A percentile compares a stretch with the other conserved stretches of the same genome.
Conservation (phyloP, 768 basidiomycete genomes). For the Xerocomellus chrysenteron region DNA sequence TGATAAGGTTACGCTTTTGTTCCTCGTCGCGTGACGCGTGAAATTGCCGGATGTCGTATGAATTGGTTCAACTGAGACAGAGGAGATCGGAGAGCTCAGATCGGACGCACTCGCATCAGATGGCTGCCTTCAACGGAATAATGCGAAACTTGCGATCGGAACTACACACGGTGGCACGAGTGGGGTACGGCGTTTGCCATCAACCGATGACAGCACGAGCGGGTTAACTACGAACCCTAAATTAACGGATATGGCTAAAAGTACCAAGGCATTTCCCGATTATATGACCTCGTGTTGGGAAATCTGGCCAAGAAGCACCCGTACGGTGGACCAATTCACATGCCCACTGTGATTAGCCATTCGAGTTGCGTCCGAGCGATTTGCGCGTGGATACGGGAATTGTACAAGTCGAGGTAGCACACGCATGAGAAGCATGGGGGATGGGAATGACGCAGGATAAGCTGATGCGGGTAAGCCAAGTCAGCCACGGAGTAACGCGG, state of each 20-base stretch:
- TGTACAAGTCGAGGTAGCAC: slow-evolving; percentile 1
- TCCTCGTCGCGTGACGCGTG: slow-evolving; percentile 6
- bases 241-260: slow-evolving; percentile 30
- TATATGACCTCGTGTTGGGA: slow-evolving; percentile 20
- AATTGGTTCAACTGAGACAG: not conserved
- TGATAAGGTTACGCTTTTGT: slow-evolving; percentile 1
- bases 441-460: slow-evolving; percentile 7
- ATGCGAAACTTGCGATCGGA: slow-evolving; percentile 13
- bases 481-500: not conserved
- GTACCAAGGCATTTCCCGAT: slow-evolving; percentile 26
- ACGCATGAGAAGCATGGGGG: slow-evolving; percentile 9
- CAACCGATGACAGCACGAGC: slow-evolving; percentile 13
- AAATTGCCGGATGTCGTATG: not conserved
- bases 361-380: slow-evolving; percentile 17
- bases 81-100: slow-evolving; percentile 19
- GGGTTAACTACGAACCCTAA: slow-evolving; percentile 28
- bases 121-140: slow-evolving; percentile 15
- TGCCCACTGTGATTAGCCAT: slow-evolving; percentile 15
- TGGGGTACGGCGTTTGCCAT: slow-evolving; percentile 26
- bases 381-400: slow-evolving; percentile 11
- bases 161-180: slow-evolving; percentile 2
- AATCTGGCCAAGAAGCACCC: slow-evolving; percentile 23
- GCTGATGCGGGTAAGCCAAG: not conserved
- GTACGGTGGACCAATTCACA: slow-evolving; percentile 8
- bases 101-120: slow-evolving; percentile 18